These are phyloP conservation scores for Dalbergia cultrata DNA, from an alignment of 306 rosid genomes.

Conservation along the genomic window DNA sequence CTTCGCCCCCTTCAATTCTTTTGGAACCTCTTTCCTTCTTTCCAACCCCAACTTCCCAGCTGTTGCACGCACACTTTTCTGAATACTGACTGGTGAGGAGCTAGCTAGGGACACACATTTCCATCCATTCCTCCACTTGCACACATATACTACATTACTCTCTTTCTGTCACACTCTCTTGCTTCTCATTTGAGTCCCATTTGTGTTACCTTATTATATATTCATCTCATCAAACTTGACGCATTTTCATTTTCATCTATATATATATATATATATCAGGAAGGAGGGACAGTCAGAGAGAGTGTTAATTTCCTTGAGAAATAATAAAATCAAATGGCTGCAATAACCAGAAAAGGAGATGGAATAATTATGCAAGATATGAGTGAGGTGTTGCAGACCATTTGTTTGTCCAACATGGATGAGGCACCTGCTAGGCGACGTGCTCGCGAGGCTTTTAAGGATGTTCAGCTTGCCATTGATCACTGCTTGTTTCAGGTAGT, in stretches of 20 bases:
- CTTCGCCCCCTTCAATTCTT: background rate
- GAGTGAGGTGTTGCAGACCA: constrained; percentile 45
- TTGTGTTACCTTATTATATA: background rate
- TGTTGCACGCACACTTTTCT: background rate
- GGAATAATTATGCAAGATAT: constrained; percentile 23
- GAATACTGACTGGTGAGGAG: background rate
- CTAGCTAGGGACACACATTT: background rate
- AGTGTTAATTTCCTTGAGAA: too few relatives aligned
- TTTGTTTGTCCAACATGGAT: constrained; percentile 53
- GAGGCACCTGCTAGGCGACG: constrained; percentile 57
- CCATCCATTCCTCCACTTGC: background rate
- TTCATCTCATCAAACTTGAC: too few relatives aligned
- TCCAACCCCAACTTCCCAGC: background rate
- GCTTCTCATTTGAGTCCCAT: background rate
- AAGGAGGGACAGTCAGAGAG: too few relatives aligned
- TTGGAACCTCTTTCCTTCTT: background rate
- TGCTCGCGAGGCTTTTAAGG: constrained; percentile 58
- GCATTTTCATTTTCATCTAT: too few relatives aligned
- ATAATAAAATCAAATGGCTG: constrained; percentile 32
- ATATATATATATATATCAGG: too few relatives aligned
- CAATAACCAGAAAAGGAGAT: background rate
- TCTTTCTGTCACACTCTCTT: background rate
- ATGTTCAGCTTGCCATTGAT: constrained; percentile 56
- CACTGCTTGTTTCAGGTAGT: constrained; percentile 58
- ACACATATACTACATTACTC: background rate